Conservation (phyloP, 2,329 filamentous ascomycete species). For the Arthroderma sp. region DNA sequence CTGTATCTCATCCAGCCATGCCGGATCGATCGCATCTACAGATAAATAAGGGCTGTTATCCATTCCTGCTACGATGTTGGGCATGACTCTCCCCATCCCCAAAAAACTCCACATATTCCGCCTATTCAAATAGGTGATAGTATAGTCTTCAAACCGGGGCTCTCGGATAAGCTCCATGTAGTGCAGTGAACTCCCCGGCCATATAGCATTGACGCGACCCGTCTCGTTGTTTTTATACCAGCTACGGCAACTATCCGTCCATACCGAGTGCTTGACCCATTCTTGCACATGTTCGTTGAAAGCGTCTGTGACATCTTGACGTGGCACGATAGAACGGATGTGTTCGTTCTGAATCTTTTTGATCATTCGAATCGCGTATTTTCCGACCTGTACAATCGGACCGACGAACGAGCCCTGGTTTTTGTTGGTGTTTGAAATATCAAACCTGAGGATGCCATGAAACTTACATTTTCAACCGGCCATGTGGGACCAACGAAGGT, state of each 20-base stretch:
- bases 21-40: constrained; percentile 21
- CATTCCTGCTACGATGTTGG: constrained; percentile 14
- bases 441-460: not conserved
- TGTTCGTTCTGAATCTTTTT: constrained; percentile 22
- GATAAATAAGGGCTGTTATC: constrained; percentile 22
- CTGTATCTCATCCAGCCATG: constrained; percentile 20
- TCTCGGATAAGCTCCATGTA: constrained; percentile 32
- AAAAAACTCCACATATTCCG: constrained; percentile 21
- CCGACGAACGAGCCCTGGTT: constrained; percentile 17
- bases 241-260: constrained; percentile 16
- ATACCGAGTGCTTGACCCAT: constrained; percentile 21
- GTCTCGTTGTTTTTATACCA: constrained; percentile 25
- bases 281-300: constrained; percentile 23
- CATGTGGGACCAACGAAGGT: constrained; percentile 22
- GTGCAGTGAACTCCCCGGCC: constrained; percentile 39
- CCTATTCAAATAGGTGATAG: constrained; percentile 18
- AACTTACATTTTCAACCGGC: constrained; percentile 33
- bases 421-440: constrained; percentile 14
- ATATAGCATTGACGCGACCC: constrained; percentile 36
- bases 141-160: constrained; percentile 34
- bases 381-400: constrained; percentile 13
- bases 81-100: constrained; percentile 20
- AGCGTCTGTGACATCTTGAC: constrained; percentile 21
- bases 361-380: constrained; percentile 20
- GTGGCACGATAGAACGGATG: constrained; percentile 19